These are phyloP conservation scores for Tetracladium setigerum DNA, from an alignment of 495 filamentous ascomycete genomes.

Conservation along the genomic window DNA sequence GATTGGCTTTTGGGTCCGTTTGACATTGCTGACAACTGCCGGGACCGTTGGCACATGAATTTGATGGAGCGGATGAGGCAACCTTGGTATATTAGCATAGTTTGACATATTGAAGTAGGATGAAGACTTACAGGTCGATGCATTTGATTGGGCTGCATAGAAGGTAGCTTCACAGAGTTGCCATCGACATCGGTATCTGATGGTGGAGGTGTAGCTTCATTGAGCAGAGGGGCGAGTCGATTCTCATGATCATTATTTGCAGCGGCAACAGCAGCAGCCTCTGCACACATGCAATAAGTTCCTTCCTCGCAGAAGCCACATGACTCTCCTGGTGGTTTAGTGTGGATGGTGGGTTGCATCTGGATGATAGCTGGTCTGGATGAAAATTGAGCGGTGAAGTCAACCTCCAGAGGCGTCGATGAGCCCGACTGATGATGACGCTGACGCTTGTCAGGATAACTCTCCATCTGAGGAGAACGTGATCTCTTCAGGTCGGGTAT, in stretches of 20 bases:
- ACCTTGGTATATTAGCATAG: background rate
- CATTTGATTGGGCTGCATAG: slow-evolving; percentile 24
- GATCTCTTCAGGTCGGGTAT: slow-evolving; percentile 33
- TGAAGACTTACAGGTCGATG: slow-evolving; percentile 33
- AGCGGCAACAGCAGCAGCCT: slow-evolving; percentile 45
- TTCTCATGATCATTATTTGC: slow-evolving; percentile 28
- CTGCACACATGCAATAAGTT: slow-evolving; percentile 77
- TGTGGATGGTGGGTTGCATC: slow-evolving; percentile 16
- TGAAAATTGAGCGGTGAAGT: slow-evolving; percentile 63
- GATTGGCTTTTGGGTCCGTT: slow-evolving; percentile 66
- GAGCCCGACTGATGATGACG: slow-evolving; percentile 25
- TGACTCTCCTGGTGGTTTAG: slow-evolving; percentile 38
- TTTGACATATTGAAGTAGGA: slow-evolving; percentile 28
- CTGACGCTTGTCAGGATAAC: slow-evolving; percentile 22
- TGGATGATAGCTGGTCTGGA: slow-evolving; percentile 26
- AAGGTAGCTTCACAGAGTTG: slow-evolving; percentile 40
- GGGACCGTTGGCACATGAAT: slow-evolving; percentile 61
- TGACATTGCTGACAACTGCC: slow-evolving; percentile 77
- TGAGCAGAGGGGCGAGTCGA: slow-evolving; percentile 42
- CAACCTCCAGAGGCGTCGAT: slow-evolving; percentile 51
- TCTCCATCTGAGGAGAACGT: slow-evolving; percentile 23
- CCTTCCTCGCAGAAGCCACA: slow-evolving; percentile 88
- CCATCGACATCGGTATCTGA: slow-evolving; percentile 56
- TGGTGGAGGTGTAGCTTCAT: slow-evolving; percentile 60
- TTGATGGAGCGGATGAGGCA: slow-evolving; percentile 7